Evolutionary conservation across 2,329 filamentous ascomycete genomes (phyloP).

Genomic region (Rachicladosporium sp.): DNA sequence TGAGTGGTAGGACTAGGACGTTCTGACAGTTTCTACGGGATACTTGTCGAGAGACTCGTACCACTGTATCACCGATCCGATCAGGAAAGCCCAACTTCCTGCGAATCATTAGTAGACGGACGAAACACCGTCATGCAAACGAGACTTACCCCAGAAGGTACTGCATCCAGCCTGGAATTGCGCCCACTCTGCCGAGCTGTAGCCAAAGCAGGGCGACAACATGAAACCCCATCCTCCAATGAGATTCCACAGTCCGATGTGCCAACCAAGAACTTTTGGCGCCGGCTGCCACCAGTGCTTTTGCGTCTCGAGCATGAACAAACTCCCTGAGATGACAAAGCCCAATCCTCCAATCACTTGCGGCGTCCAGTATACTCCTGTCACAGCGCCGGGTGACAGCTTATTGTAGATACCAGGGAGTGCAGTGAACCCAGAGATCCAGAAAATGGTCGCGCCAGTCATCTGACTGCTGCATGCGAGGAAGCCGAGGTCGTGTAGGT

Average conservation of each 20-base stretch:
- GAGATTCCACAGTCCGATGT: conserved; percentile 55
- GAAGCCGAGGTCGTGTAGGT: conserved; percentile 51
- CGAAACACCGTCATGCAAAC: background rate
- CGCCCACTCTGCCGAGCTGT: conserved; percentile 4
- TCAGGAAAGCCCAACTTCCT: conserved; percentile 19
- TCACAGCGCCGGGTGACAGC: conserved; percentile 34
- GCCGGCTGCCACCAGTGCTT: conserved; percentile 50
- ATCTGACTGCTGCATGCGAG: conserved; percentile 47
- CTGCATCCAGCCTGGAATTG: background rate
- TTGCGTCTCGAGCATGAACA: conserved; percentile 59
- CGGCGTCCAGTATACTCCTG: conserved; percentile 50
- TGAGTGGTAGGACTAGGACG: conserved; percentile 14
- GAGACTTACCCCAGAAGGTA: background rate
- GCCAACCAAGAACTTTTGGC: conserved; percentile 48
- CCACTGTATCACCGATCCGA: conserved; percentile 18
- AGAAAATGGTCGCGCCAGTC: conserved; percentile 50
- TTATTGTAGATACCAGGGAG: conserved; percentile 44
- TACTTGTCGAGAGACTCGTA: conserved; percentile 19
- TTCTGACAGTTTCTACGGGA: conserved; percentile 10
- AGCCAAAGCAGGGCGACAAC: conserved; percentile 25
- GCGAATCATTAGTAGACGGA: background rate
- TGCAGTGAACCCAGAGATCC: conserved; percentile 49
- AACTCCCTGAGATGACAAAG: conserved; percentile 44
- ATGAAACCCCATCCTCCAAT: conserved; percentile 53
- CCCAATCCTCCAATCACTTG: conserved; percentile 51